These are phyloP conservation scores for Aureoboletus auriporus DNA, from an alignment of 768 basidiomycete genomes.

Conservation along the genomic window DNA sequence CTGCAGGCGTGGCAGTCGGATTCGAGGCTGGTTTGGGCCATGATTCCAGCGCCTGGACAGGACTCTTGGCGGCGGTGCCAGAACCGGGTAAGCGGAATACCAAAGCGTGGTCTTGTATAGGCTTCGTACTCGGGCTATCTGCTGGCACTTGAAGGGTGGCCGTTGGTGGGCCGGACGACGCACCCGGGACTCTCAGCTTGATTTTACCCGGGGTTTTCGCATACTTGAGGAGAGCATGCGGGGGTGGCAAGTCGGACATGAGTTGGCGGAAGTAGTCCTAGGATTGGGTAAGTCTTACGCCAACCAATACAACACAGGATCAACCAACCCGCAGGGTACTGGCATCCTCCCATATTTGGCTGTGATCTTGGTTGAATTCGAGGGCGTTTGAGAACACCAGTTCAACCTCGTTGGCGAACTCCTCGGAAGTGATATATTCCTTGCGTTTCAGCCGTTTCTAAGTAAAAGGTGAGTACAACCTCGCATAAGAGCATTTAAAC, in stretches of 20 bases:
- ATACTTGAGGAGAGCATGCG: constrained; percentile 62
- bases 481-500: constrained; percentile 26
- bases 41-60: constrained; percentile 17
- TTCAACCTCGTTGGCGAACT: constrained; percentile 85
- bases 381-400: constrained; percentile 89
- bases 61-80: constrained; percentile 14
- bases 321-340: constrained; percentile 54
- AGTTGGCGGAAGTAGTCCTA: constrained; percentile 73
- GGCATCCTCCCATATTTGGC: constrained; percentile 80
- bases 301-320: constrained; percentile 2
- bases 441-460: constrained; percentile 82
- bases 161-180: constrained; percentile 20
- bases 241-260: constrained; percentile 74
- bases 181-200: constrained; percentile 60
- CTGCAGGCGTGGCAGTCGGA: constrained; percentile 9
- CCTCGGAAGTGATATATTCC: constrained; percentile 61
- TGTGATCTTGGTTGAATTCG: constrained; percentile 84
- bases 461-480: background rate
- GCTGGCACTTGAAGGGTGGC: constrained; percentile 7
- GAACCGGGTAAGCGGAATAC: constrained; percentile 23
- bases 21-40: constrained; percentile 18
- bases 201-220: constrained; percentile 59
- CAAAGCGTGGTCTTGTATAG: constrained; percentile 18
- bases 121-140: constrained; percentile 14
- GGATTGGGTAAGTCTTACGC: constrained; percentile 6